These are phyloP conservation scores for Cladophialophora bantiana DNA, from an alignment of 2,329 filamentous ascomycete species.

Conservation along the genomic window DNA sequence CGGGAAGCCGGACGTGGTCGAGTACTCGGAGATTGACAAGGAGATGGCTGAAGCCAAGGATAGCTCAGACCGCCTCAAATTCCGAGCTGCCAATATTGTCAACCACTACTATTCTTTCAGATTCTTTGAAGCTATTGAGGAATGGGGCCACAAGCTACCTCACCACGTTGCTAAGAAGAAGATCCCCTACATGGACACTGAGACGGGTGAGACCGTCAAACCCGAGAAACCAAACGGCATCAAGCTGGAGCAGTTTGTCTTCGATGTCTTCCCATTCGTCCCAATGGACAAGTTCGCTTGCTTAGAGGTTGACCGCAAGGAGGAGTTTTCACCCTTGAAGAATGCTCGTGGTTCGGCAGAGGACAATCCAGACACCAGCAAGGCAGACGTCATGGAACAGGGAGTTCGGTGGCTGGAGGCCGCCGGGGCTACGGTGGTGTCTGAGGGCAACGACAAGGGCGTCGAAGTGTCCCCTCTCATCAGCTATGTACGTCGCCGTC, in stretches of 20 bases:
- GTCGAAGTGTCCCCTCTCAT: constrained; percentile 91
- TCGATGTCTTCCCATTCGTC: constrained; percentile 94
- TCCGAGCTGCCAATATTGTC: constrained; percentile 98
- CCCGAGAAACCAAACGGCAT: constrained; percentile 95
- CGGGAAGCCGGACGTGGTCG: constrained; percentile 93
- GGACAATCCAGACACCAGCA: constrained; percentile 94
- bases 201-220: constrained; percentile 81
- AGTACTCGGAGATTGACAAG: constrained; percentile 95
- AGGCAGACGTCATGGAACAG: constrained; percentile 85
- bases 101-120: constrained; percentile 99
- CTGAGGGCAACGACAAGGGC: constrained; percentile 68
- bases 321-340: constrained; percentile 98
- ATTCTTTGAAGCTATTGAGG: constrained; percentile 89
- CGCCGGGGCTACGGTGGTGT: constrained; percentile 77
- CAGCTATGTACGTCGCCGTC: constrained; percentile 80
- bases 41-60: constrained; percentile 90
- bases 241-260: constrained; percentile 99
- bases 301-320: constrained; percentile 94
- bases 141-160: constrained; percentile 83
- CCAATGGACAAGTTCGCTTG: constrained; percentile 88
- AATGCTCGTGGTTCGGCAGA: constrained; percentile 85
- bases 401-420: constrained; percentile 84
- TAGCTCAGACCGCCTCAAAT: constrained; percentile 83
- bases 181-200: constrained; percentile 83
- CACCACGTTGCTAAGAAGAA: constrained; percentile 99